Evolutionary conservation across 2,329 filamentous ascomycete genomes (phyloP).

Genomic region (Lojkania enalia): DNA sequence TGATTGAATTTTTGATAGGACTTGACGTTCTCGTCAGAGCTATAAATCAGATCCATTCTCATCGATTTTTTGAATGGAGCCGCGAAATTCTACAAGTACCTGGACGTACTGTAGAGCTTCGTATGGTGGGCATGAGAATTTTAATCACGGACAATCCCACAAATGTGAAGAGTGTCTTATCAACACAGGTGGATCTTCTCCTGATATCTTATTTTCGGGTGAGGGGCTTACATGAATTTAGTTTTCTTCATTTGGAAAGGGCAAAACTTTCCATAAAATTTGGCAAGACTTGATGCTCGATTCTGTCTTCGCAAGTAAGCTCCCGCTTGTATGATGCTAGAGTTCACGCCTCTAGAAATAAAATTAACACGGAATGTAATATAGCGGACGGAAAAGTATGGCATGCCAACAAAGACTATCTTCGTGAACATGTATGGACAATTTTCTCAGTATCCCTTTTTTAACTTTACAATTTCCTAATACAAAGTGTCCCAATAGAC

Average conservation of each 20-base stretch:
- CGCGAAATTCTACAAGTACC: slow-evolving; percentile 1
- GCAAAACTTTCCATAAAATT: slow-evolving; percentile 10
- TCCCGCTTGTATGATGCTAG: not conserved
- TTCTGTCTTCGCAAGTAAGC: slow-evolving; percentile 11
- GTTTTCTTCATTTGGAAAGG: slow-evolving; percentile 5
- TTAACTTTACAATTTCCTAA: too few species aligned
- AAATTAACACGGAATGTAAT: too few species aligned
- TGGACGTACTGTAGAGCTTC: slow-evolving; percentile 5
- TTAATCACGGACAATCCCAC: slow-evolving; percentile 3
- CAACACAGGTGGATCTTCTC: slow-evolving; percentile 9
- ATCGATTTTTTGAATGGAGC: slow-evolving; percentile 5
- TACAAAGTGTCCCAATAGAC: too few species aligned
- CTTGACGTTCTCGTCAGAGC: not conserved
- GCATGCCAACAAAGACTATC: slow-evolving; percentile 7
- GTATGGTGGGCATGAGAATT: slow-evolving; percentile 1
- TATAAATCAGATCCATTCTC: not conserved
- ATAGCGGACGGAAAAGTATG: not conserved
- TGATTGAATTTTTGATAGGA: not conserved
- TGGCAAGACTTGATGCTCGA: slow-evolving; percentile 14
- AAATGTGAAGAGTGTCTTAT: slow-evolving; percentile 3
- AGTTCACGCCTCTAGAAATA: not conserved
- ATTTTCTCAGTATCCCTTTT: too few species aligned
- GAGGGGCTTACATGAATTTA: not conserved
- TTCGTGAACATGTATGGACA: slow-evolving; percentile 9
- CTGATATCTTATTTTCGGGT: too few species aligned